Percentiles rank a stretch among this genome's conserved stretches.
Evolutionary conservation across 495 filamentous ascomycete species (phyloP).

Genomic region (Entonaema liquescens): DNA sequence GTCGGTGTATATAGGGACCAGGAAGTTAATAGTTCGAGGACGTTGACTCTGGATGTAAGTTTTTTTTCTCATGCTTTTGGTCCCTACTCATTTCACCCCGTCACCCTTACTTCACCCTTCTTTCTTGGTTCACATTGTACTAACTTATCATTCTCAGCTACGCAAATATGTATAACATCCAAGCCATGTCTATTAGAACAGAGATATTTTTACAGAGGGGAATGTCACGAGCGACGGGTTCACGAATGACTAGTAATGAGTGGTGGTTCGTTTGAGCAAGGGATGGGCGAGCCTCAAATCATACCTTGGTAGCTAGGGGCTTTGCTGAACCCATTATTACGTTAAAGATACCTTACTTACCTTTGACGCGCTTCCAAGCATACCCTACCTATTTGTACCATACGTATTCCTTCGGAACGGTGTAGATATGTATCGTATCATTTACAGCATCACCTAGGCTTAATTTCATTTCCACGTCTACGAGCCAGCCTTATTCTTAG

Average conservation of each 20-base stretch:
- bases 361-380: slow-evolving; percentile 23
- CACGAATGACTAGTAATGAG: slow-evolving; percentile 28
- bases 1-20: slow-evolving; percentile 97
- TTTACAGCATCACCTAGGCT: not conserved
- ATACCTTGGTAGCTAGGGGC: not conserved
- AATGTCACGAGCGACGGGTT: slow-evolving; percentile 33
- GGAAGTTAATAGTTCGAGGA: slow-evolving; percentile 84
- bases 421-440: slow-evolving; percentile 24
- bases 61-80: not conserved
- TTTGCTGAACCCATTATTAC: not conserved
- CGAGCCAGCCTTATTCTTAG: not conserved
- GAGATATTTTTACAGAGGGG: slow-evolving; percentile 10
- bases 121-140: slow-evolving; percentile 12
- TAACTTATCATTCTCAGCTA: slow-evolving; percentile 30
- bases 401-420: slow-evolving; percentile 13
- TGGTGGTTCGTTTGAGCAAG: not conserved
- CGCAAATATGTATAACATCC: slow-evolving; percentile 43
- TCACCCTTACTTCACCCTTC: not conserved
- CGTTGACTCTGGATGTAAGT: slow-evolving; percentile 94
- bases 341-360: slow-evolving; percentile 14
- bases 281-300: not conserved
- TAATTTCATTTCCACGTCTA: slow-evolving; percentile 7
- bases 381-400: slow-evolving; percentile 10
- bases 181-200: not conserved
- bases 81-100: too few relatives aligned